Base-by-base conservation (phyloP, 345 rosid species). In the Ailanthus altissimus region DNA sequence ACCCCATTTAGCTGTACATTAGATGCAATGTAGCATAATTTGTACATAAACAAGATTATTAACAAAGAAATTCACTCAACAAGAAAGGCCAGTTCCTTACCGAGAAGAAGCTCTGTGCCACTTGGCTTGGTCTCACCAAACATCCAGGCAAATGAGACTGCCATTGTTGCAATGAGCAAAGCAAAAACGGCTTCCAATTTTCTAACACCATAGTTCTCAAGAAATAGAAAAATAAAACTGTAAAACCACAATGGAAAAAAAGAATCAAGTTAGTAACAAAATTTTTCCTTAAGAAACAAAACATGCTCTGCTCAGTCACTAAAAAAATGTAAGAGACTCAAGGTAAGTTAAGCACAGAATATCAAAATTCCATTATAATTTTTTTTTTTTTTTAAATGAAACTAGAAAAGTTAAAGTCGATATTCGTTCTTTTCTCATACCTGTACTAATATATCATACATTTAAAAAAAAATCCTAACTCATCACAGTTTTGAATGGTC, bases 181-280 rank as follows among this genome's bases (percentile, higher is more conserved):
- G 96, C 98, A 79, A 95, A 95, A 64, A 95, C 85, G 5, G 98
- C 97, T 81, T 95, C 99, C 69, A 95, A 76, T 80, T 92, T 95
- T 85, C 98, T 92, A 21, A 95, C 96, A 10, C 98, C 99, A 59
- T 88, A 93, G 81, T 91, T 95, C 89, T 95, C 99, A 49, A 94
- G 98, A 77, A 94, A 86, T 67, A 95, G 85, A 84, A 95, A 93
- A 66, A 94, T 82, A 50, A 94, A 94, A 82, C 98, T 94, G 97
- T 60, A 72, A 82, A 21, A 79, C 76, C 18, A 73, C 75, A 83
- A 46, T 59, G 14, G 66, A 51, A 50, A 5, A 42, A 75, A 5
- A 60, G 8, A 67, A 68, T 14, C 32, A 12, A 62, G 69, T 74
- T 66, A 79, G 50, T 80, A 75, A 16, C 9, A 23, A 50, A 68